phyloP scores from a whole-genome alignment of 345 rosid species.

The Gossypium sturtianum region DNA sequence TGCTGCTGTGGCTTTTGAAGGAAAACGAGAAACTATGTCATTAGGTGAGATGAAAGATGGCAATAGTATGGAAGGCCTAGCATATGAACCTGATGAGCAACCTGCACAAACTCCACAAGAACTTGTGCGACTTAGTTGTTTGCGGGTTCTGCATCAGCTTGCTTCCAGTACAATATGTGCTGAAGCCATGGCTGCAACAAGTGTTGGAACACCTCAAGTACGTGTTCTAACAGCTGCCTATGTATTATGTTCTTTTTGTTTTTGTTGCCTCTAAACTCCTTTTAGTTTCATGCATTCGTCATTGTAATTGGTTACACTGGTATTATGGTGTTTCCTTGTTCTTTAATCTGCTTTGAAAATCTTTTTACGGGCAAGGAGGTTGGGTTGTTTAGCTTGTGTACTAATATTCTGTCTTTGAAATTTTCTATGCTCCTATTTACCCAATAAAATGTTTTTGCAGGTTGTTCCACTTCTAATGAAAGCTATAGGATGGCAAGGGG shows the following conservation, averaged over 20 bases:
- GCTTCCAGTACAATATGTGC: constrained; percentile 95
- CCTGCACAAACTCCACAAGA: constrained; percentile 88
- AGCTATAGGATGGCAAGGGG: constrained; percentile 99
- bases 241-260: constrained; percentile 5
- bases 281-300: constrained; percentile 1
- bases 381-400: background rate
- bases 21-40: constrained; percentile 87
- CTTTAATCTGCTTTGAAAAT: background rate
- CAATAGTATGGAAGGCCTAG: constrained; percentile 34
- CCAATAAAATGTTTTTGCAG: constrained; percentile 33
- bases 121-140: constrained; percentile 95
- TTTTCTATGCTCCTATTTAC: background rate
- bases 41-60: constrained; percentile 57
- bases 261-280: background rate
- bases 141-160: constrained; percentile 97
- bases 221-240: constrained; percentile 1
- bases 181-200: constrained; percentile 99
- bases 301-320: background rate
- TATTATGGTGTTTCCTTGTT: background rate
- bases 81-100: constrained; percentile 48
- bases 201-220: constrained; percentile 91
- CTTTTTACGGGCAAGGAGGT: background rate
- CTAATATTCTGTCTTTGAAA: constrained; percentile 1
- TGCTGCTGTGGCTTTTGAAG: constrained; percentile 92
- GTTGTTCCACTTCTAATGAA: constrained; percentile 99